phyloP scores from a whole-genome alignment of 345 rosid species.

The Nephelium lappaceum region DNA sequence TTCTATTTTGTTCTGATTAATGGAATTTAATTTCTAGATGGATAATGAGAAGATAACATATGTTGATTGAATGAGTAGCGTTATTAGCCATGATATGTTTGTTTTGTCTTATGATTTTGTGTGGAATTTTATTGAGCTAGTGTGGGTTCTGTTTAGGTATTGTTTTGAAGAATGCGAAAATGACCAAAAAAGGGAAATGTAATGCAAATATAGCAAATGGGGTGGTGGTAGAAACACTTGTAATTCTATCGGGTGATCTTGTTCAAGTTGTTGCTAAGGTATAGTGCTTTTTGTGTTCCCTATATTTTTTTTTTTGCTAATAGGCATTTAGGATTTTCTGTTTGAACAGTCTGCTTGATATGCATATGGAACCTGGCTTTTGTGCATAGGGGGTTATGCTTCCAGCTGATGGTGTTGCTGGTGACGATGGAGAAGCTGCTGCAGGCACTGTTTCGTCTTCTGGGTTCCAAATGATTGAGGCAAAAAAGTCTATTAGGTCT shows the following conservation, averaged over 20 bases:
- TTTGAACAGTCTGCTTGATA: constrained; percentile 20
- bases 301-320: constrained; percentile 4
- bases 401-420: constrained; percentile 49
- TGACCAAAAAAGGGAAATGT: constrained; percentile 71
- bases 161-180: constrained; percentile 81
- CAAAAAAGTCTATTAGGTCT: constrained; percentile 24
- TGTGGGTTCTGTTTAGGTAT: constrained; percentile 48
- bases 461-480: constrained; percentile 25
- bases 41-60: neutral
- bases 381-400: constrained; percentile 58
- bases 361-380: neutral
- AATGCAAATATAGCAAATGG: constrained; percentile 58
- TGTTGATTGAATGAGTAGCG: neutral
- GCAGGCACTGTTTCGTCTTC: constrained; percentile 29
- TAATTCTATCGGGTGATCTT: constrained; percentile 64
- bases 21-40: neutral
- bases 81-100: neutral
- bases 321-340: neutral
- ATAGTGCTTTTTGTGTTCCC: constrained; percentile 16
- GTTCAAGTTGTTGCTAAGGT: constrained; percentile 90
- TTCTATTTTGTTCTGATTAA: neutral
- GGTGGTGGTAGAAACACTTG: constrained; percentile 63
- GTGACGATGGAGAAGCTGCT: constrained; percentile 52
- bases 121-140: neutral
- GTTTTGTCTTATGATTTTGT: neutral